Evolutionary conservation across 2,329 filamentous ascomycete species (phyloP), one percentile per base, ranked within the genome.

Genomic region (Cercospora brassicicola): DNA sequence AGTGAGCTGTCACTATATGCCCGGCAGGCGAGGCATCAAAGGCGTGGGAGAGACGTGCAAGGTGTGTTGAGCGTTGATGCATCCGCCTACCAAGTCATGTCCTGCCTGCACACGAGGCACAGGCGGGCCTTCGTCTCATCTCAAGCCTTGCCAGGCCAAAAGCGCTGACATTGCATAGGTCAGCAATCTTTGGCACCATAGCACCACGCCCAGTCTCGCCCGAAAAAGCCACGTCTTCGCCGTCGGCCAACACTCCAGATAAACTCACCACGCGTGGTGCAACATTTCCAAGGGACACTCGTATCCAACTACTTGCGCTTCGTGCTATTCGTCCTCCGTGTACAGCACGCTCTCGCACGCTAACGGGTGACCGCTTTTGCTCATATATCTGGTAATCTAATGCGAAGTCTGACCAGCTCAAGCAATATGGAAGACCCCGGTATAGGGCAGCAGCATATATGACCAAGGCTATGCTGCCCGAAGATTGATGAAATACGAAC

Each of bases 331-430:
- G 61, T 26, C 39, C n/a, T n/a, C 10, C 11, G 8, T 11, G 31
- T 28, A 18, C 45, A 39, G 61, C 18, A 39, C n/a, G 20, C 28
- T 15, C 15, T 26, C 60, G 20, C 28, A 31, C 60, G 31, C 61
- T 53, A 64, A 26, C 31, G 61, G 61, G 30, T 56, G 45, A 31
- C 48, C 30, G 61, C 61, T 64, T 64, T 56, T 64, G 28, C 13
- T 39, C 33, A 64, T 64, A 53, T 56, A 39, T n/a, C 53, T 39
- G 61, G 61, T 64, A 64, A 55, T 57, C 51, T 64, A 64, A 64
- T 6, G 48, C 28, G 55, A 53, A 64, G 45, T 48, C 55, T 64
- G 61, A 64, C 48, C 20, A 36, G 28, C 30, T 30, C 51, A 31
- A 9, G 48, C 61, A 55, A 56, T 56, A 42, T 39, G 53, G 28